A percentile compares a stretch with the other conserved stretches of the same genome.
Conservation (phyloP, 2,329 filamentous ascomycete genomes). For the Cytospora leucostoma region DNA sequence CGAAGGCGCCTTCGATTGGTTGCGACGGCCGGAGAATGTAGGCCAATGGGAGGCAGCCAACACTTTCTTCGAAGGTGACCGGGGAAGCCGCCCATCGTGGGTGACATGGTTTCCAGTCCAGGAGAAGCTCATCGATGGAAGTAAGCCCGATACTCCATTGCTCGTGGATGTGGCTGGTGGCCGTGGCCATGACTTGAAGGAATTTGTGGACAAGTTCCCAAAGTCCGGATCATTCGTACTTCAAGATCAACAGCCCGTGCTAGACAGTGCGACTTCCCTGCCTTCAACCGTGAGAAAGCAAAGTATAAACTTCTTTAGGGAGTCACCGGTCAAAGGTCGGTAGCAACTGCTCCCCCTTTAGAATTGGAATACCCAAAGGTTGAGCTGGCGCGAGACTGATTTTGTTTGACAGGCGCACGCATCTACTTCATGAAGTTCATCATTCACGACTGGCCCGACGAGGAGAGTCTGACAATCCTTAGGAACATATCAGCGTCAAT, state of each 20-base stretch:
- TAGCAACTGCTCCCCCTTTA: too few species aligned
- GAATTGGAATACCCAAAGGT: too few species aligned
- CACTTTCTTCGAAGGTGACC: neutral
- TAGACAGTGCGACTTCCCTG: too few species aligned
- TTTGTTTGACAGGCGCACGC: neutral
- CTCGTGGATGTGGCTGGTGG: neutral
- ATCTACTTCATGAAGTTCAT: constrained; percentile 6
- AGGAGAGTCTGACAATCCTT: neutral
- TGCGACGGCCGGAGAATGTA: neutral
- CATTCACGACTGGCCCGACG: neutral
- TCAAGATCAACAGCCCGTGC: neutral
- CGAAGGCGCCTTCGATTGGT: neutral
- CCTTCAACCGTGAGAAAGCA: neutral
- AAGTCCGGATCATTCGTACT: neutral
- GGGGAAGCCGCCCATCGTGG: neutral
- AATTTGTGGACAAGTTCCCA: neutral
- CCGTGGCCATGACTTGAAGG: neutral
- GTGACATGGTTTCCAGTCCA: neutral
- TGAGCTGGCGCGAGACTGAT: too few species aligned
- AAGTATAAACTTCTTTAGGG: neutral
- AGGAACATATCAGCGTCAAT: neutral
- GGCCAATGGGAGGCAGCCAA: neutral
- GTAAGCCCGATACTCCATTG: neutral
- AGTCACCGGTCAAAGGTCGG: neutral
- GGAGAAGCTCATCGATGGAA: neutral